Evolutionary conservation across 129 eudicot species (phyloP).

Genomic region (Helianthus tuberosus): DNA sequence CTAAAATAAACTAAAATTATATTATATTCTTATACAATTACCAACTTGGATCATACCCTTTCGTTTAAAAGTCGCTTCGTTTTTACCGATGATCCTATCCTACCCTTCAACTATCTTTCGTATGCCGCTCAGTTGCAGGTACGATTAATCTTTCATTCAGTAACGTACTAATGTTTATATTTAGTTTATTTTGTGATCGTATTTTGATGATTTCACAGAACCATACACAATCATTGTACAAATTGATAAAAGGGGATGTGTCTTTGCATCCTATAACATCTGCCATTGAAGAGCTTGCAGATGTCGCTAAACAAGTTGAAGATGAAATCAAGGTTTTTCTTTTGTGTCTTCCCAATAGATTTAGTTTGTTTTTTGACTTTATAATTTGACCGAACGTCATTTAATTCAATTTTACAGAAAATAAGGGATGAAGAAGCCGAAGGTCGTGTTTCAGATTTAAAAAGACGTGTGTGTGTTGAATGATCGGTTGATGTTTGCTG

Average conservation of each 20-base stretch:
- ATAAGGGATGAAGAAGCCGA: constrained; percentile 42
- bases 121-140: constrained; percentile 84
- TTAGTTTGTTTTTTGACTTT: constrained; percentile 4
- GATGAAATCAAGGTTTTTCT: constrained; percentile 70
- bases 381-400: background rate
- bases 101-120: constrained; percentile 81
- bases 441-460: constrained; percentile 37
- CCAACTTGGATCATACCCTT: no score
- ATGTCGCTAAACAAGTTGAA: constrained; percentile 60
- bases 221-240: constrained; percentile 45
- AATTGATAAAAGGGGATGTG: constrained; percentile 44
- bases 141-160: background rate
- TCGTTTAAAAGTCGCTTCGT: no score
- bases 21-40: no score
- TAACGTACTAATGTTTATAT: background rate
- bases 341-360: background rate
- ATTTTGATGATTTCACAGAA: constrained; percentile 42
- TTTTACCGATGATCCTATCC: constrained; percentile 79
- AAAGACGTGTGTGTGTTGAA: constrained; percentile 66
- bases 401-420: constrained; percentile 46
- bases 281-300: constrained; percentile 60
- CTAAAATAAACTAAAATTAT: no score
- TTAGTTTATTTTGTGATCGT: background rate
- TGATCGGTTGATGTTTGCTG: constrained; percentile 83
- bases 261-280: constrained; percentile 64